Base-by-base conservation (phyloP, 2,329 filamentous ascomycete species). In the Berkeleyomyces rouxiae region DNA sequence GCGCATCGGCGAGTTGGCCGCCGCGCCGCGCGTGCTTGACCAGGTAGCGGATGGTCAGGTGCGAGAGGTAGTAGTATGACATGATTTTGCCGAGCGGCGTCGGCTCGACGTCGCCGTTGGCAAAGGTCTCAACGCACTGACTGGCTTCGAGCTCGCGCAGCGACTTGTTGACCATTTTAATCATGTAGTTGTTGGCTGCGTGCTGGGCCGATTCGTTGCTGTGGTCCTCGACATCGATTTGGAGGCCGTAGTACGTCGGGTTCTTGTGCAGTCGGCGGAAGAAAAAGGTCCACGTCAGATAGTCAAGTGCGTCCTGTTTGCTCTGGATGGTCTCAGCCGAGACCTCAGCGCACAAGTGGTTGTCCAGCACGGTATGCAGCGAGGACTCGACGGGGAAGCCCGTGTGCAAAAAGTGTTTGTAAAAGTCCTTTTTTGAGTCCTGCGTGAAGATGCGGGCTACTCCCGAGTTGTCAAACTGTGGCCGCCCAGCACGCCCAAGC, bases 231-330 rank as follows among this genome's bases (percentile, higher is more conserved):
- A 88, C 86, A 0, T 88, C 89, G 53, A 99, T 93, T 71, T 96
- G 88, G 0, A 99, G 83, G 0, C 95, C 95, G 68, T 99, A 99
- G 75, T 96, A 99, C 0, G 91, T 95, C 1, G 93, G 93, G 69
- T 99, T 99, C 78, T 99, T 99, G 77, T 99, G 93, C 46, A 99
- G 76, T 9, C 93, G 82, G 2, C 95, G 84, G 80, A 99, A 99
- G 81, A 99, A 99, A 77, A 99, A 99, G 0, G 95, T 99, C 93
- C 95, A 99, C 0, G 93, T 99, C 61, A 99, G 76, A 71, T 99
- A 99, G 73, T 99, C 95, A 3, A 99, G 80, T 0, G 93, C 93
- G 74, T 99, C 93, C 74, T 99, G 93, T 73, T 96, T 96, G 7
- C 90, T 95, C 40, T 86, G 78, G 59, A 99, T 88, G 0, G 93